Evolutionary conservation across 345 rosid species (phyloP).

Genomic region (Arabis hirsuta): DNA sequence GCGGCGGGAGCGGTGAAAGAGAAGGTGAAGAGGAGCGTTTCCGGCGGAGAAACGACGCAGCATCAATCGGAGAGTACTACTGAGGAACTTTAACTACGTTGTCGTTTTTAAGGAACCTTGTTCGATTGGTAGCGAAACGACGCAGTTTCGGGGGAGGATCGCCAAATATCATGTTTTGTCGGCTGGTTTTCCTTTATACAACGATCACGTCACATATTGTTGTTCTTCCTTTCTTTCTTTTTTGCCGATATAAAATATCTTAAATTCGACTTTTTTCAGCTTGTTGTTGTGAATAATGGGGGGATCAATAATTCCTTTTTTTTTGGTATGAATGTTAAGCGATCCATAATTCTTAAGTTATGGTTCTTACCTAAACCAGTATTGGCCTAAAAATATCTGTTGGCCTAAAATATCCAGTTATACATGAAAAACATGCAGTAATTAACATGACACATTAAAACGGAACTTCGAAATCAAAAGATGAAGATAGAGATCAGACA

Average conservation of each 20-base stretch:
- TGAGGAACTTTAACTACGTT: slow-evolving; percentile 29
- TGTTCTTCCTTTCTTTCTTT: background rate
- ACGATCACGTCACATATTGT: slow-evolving; percentile 11
- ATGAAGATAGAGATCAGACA: no score
- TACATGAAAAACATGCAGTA: no score
- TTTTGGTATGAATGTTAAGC: no score
- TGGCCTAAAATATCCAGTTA: background rate
- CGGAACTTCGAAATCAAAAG: no score
- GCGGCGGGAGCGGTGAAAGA: slow-evolving; percentile 30
- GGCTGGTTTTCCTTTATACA: slow-evolving; percentile 1
- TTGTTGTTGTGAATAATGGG: background rate
- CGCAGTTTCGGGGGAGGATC: slow-evolving; percentile 9
- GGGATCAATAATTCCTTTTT: background rate
- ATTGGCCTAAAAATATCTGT: background rate
- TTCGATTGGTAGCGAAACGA: slow-evolving; percentile 5
- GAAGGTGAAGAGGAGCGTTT: slow-evolving; percentile 31
- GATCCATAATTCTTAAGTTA: background rate
- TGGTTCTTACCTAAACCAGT: background rate
- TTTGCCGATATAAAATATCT: background rate
- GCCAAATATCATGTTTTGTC: slow-evolving; percentile 15
- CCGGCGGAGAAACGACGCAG: slow-evolving; percentile 7
- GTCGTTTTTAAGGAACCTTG: background rate
- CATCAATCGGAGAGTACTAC: background rate
- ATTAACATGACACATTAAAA: no score
- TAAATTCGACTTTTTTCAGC: background rate